Evolutionary conservation across 2,329 filamentous ascomycete species (phyloP).

Genomic region (Clathrospora elynae): DNA sequence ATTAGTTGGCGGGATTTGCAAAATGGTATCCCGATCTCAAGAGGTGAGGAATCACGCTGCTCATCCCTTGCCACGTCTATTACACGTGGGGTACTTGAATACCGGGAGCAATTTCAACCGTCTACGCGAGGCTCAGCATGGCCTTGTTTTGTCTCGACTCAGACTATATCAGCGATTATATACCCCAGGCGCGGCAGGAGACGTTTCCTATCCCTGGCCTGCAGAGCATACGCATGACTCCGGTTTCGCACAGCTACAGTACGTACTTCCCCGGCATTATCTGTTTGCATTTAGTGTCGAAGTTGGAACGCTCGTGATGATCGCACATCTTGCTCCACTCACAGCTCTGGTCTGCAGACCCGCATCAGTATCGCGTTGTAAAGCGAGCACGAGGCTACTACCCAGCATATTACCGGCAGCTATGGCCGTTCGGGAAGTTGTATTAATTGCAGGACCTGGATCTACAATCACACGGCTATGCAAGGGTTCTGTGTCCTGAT

Average conservation of each 20-base stretch:
- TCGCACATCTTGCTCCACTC: no score
- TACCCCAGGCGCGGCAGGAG: constrained; percentile 7
- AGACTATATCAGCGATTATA: constrained; percentile 1
- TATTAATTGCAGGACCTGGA: no score
- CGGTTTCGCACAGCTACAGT: neutral
- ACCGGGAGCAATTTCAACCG: neutral
- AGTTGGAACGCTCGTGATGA: no score
- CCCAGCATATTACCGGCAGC: no score
- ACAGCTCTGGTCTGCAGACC: no score
- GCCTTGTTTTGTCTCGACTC: neutral
- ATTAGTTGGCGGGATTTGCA: neutral
- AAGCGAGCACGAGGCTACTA: no score
- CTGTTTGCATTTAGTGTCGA: no score
- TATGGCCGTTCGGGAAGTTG: no score
- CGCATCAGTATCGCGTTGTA: no score
- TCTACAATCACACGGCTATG: no score
- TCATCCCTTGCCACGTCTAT: neutral
- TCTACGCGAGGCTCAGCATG: constrained; percentile 3
- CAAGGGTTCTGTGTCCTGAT: no score
- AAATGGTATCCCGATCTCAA: constrained; percentile 1
- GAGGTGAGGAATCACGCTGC: constrained; percentile 1
- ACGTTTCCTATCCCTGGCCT: constrained; percentile 8
- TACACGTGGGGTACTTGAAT: neutral
- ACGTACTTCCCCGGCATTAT: neutral
- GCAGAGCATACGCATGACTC: constrained; percentile 4